Evolutionary conservation across 257 asterid species (phyloP).

Genomic region (Solanum phureja): DNA sequence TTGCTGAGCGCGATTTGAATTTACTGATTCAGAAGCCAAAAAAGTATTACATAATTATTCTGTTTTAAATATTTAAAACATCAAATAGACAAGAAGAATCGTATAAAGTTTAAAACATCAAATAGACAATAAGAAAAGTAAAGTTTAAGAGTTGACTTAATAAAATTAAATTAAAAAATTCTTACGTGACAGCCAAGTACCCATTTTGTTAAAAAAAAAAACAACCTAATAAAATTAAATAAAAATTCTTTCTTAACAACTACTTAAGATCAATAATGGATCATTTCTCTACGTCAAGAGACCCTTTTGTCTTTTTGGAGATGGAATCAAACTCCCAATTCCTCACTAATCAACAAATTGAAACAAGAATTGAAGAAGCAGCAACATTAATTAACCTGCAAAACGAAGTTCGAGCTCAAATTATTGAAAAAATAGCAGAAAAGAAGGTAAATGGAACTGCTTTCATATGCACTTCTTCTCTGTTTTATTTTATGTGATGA

Average conservation of each 20-base stretch:
- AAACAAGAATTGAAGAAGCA: background rate
- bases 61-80: background rate
- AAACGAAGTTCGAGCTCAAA: background rate
- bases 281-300: background rate
- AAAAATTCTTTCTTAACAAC: background rate
- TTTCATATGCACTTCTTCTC: background rate
- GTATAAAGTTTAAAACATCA: background rate
- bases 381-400: background rate
- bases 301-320: background rate
- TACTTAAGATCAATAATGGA: background rate
- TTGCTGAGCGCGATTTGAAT: too few species aligned
- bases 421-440: background rate
- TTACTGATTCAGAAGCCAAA: too few species aligned
- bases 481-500: background rate
- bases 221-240: background rate
- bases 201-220: background rate
- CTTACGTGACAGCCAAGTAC: background rate
- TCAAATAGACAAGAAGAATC: background rate
- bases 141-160: background rate
- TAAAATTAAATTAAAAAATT: background rate
- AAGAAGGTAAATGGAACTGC: background rate
- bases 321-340: background rate
- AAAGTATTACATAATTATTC: background rate
- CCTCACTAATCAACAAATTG: background rate
- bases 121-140: too few species aligned